Evolutionary conservation across 2,329 filamentous ascomycete species (phyloP), one percentile per base, ranked within the genome.

Genomic region (Scedosporium apiospermum): DNA sequence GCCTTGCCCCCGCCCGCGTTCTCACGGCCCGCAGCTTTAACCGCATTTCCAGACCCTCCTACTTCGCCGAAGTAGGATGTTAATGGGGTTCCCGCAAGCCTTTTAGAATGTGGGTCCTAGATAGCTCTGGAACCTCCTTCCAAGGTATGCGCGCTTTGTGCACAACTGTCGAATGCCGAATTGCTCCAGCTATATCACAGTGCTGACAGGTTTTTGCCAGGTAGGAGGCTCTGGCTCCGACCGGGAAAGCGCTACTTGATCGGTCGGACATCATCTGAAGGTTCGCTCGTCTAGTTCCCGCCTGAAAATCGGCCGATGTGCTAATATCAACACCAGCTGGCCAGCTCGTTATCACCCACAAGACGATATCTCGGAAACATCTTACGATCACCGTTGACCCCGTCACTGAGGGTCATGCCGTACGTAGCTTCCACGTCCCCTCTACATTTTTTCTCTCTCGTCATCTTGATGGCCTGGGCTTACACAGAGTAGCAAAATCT

Each of bases 361-460:
- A 89, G 69, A 89, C 88, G 1, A 90, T 99, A 58, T 99, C 95
- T 38, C 83, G 93, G 63, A 91, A 95, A 70, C 95, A 99, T 74
- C 77, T 97, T 66, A 87, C 87, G 38, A 87, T 99, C 60, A 82
- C 86, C 51, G 85, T 98, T 6, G 85, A 82, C 57, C 68, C 76
- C 0, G 88, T 93, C 44, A 76, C 79, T 49, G 76, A 86, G 14
- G 88, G 85, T 58, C 85, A 90, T 70, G 89, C 86, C 62, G 87
- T 89, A 79, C 65, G 82, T 71, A 30, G 6, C 12, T 7, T 23
- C 23, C n/a, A 30, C 23, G 2, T 23, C 18, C 18, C 16, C 34
- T 14, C 16, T 46, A 23, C n/a, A 38, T 34, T n/a, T 41, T 57
- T 9, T 41, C 42, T 9, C 30, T 34, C 44, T 63, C 27, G 18